Base-by-base conservation (phyloP, 257 asterid species). In the Agastache rugosa region DNA sequence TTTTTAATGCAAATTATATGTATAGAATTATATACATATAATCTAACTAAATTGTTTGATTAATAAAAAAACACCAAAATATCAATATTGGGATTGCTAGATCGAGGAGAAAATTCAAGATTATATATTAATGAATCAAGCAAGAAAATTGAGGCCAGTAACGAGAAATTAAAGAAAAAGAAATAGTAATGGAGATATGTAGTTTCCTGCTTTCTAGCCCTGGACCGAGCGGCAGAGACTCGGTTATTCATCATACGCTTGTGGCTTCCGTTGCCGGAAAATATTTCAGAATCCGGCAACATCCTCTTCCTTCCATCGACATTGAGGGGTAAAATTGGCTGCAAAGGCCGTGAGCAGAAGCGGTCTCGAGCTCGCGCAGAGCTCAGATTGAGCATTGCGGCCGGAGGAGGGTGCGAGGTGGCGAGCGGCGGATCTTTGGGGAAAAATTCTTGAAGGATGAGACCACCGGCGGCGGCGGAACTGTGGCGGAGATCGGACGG, bases 191-290 rank as follows among this genome's bases (percentile, higher is more conserved):
- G 23, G 15, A 37, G 34, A 60, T 0, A 2, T 54, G 51, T 16
- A 15, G 56, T 58, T 85, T 67, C 95, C 89, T 87, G 92, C 62
- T 89, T 89, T 68, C 95, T 80, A 50, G 92, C 90, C 61, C 95
- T 72, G 8, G 90, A 87, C 29, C 95, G 80, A 4, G 92, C 83
- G 58, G 95, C 95, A 2, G 95, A 85, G 77, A 82, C 92, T 0
- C 95, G 79, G 79, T 89, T 89, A 88, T 89, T 89, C 75, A 89
- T 85, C 90, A 87, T 85, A 23, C 95, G 85, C 81, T 83, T 81
- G 66, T 78, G 83, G n/a, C 88, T 79, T 10, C 82, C 63, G 61
- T 82, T 86, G 48, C 80, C 82, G 63, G 85, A 69, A 23, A 58
- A 56, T 8, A 65, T 55, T 16, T 47, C 84, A 5, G 65, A 63